A percentile compares a stretch with the other conserved stretches of the same genome.
Conservation (phyloP, 352 stramenopile genomes). For the Pythium periplocum region DNA sequence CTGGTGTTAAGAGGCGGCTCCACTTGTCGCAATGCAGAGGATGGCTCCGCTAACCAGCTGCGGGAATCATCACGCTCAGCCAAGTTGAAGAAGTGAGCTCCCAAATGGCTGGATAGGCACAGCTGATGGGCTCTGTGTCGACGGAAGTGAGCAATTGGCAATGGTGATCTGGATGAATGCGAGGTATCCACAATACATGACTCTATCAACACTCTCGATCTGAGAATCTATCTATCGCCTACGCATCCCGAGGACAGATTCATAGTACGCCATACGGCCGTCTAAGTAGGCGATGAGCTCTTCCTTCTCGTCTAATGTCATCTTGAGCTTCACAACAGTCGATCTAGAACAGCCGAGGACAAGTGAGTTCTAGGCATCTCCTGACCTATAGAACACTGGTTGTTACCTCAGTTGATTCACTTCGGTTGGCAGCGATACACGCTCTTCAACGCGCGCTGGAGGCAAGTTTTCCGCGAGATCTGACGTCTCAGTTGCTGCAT, state of each 20-base stretch:
- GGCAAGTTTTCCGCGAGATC: conserved; percentile 2
- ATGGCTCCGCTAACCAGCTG: no score
- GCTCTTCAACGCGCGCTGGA: background rate
- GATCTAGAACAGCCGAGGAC: conserved; percentile 20
- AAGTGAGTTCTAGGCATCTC: background rate
- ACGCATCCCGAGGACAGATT: conserved; percentile 3
- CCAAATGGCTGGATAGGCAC: no score
- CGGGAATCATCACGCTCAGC: no score
- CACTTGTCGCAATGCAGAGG: no score
- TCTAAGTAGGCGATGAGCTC: conserved; percentile 55
- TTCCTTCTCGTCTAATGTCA: conserved; percentile 51
- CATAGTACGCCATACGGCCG: conserved; percentile 41
- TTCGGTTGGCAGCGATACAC: conserved; percentile 1
- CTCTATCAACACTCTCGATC: no score
- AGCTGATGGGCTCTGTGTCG: no score
- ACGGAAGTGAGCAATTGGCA: no score
- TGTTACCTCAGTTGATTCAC: background rate
- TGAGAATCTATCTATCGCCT: no score
- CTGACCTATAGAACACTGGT: background rate
- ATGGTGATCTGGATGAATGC: no score
- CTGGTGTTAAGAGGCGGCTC: no score
- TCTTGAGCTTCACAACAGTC: conserved; percentile 48
- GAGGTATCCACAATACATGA: no score
- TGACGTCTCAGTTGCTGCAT: conserved; percentile 2
- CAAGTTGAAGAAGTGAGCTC: no score